Evolutionary conservation across 768 basidiomycete genomes (phyloP), one percentile per base, ranked within the genome.

Genomic region (Suillus paluster): DNA sequence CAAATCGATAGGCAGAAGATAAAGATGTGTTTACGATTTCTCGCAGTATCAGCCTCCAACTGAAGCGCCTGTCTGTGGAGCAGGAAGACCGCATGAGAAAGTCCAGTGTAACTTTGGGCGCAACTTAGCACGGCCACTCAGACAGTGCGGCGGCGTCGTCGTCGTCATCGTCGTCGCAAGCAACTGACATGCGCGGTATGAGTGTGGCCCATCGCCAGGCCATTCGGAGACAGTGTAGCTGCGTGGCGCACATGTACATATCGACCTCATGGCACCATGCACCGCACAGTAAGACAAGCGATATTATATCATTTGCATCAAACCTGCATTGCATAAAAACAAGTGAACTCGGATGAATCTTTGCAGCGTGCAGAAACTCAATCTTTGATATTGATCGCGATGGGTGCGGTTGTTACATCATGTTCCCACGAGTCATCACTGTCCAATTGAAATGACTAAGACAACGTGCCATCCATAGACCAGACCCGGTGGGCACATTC

Each of bases 401-500:
- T 55, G 38, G 25, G 38, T 55, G 54, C 54, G 54, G 54, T 55
- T 19, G 36, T 55, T 39, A 55, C 54, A 23, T 55, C 23, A 55
- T 25, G 11, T 39, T 55, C 54, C 23, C 54, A 55, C 54, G 23
- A 39, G 1, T 19, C 27, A 50, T 27, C 27, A 27, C 5, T 46
- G 45, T 25, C 45, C 45, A 46, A 46, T 48, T 48, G 15, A 7
- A 48, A 25, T 25, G 3, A 0, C 7, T 2, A 1, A 5, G 11
- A 48, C 46, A 46, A 50, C 49, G 49, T 49, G 48, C 48, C 27
- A 17, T 48, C 23, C 11, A 49, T 30, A 27, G 27, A 27, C n/a
- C n/a, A n/a, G n/a, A n/a, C 42, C 14, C 23, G 34, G 34, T 54
- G 53, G 15, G 53, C 34, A 54, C 34, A 53, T 36, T 53, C 21